Percentiles rank a stretch among this genome's conserved stretches.
phyloP scores from a whole-genome alignment of 2,329 filamentous ascomycete species.

The Coleophoma cylindrospora region DNA sequence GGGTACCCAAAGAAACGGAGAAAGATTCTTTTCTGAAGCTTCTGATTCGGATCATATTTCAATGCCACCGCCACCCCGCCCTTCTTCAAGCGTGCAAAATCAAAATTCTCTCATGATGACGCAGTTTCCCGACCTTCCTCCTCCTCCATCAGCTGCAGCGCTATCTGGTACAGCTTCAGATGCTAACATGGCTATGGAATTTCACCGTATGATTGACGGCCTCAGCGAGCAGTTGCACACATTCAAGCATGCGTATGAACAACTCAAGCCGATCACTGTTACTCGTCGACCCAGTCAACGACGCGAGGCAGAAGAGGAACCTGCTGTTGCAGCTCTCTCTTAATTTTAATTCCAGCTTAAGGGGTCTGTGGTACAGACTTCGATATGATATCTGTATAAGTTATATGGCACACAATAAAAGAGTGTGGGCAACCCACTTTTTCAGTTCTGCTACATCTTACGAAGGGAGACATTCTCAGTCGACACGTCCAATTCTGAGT shows the following conservation, averaged over 20 bases:
- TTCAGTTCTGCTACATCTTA: too few relatives aligned
- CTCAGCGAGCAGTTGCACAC: conserved; percentile 18
- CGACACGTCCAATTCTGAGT: too few relatives aligned
- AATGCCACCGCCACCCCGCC: conserved; percentile 13
- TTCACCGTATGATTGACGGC: conserved; percentile 15
- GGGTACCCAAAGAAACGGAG: conserved; percentile 1
- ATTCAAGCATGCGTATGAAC: conserved; percentile 19
- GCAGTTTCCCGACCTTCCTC: conserved; percentile 16
- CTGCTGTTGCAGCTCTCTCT: not conserved
- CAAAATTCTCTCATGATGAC: conserved; percentile 6
- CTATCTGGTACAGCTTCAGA: conserved; percentile 18
- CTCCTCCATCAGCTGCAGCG: conserved; percentile 17
- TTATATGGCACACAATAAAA: too few relatives aligned
- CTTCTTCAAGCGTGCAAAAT: not conserved
- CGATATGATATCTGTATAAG: too few relatives aligned
- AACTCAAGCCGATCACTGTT: conserved; percentile 2
- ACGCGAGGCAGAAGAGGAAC: not conserved
- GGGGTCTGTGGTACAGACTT: too few relatives aligned
- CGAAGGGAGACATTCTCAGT: too few relatives aligned
- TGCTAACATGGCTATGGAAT: conserved; percentile 20
- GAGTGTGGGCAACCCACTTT: too few relatives aligned
- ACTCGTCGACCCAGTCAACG: not conserved
- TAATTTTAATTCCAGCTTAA: not conserved
- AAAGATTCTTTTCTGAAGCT: conserved; percentile 10
- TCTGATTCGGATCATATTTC: conserved; percentile 14